phyloP scores from a whole-genome alignment of 2,329 filamentous ascomycete species.

The Fusarium nodosum region DNA sequence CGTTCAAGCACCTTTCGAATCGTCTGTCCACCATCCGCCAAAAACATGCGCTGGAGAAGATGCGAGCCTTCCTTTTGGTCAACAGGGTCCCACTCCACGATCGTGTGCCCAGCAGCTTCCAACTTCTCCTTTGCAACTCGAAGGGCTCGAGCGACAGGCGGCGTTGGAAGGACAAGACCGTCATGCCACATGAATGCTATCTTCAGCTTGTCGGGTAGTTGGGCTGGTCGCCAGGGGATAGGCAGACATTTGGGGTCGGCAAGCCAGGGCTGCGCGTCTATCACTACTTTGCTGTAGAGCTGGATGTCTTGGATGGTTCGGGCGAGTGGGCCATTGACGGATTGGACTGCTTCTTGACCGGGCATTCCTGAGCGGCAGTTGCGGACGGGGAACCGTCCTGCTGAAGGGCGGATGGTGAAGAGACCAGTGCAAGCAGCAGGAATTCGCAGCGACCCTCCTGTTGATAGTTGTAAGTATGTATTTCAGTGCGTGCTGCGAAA shows the following conservation, averaged over 20 bases:
- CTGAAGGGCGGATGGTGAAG: constrained; percentile 68
- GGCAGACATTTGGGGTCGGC: constrained; percentile 70
- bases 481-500: rapidly evolving
- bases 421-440: constrained; percentile 70
- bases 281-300: constrained; percentile 66
- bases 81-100: constrained; percentile 65
- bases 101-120: constrained; percentile 61
- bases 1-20: constrained; percentile 57
- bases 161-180: constrained; percentile 73
- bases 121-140: constrained; percentile 60
- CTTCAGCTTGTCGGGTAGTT: constrained; percentile 59
- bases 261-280: constrained; percentile 68
- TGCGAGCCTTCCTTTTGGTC: constrained; percentile 57
- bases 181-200: constrained; percentile 76
- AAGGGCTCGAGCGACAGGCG: constrained; percentile 72
- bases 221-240: constrained; percentile 65
- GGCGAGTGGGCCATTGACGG: constrained; percentile 74
- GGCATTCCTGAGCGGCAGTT: constrained; percentile 69
- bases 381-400: constrained; percentile 70
- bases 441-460: constrained; percentile 66
- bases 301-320: constrained; percentile 68
- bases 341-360: constrained; percentile 74
- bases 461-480: neutral
- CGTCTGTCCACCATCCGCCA: constrained; percentile 62
- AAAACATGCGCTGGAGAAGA: constrained; percentile 62